A percentile compares a stretch with the other conserved stretches of the same genome.
Conservation (phyloP, 1,139 yeast species). For the Scheffersomyces titani region DNA sequence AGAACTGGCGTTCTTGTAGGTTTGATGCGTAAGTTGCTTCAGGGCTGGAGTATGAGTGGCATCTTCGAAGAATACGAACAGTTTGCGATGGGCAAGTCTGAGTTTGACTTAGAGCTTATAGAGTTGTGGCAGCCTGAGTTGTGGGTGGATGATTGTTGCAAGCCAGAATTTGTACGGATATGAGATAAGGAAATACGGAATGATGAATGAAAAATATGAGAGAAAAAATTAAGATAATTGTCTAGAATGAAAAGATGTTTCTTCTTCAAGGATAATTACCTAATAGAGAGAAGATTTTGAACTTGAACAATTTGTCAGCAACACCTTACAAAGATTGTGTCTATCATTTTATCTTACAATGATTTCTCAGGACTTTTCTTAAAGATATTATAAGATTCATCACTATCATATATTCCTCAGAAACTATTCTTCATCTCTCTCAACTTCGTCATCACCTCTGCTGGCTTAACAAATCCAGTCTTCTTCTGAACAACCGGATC, state of each 20-base stretch:
- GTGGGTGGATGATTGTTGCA: constrained; percentile 28
- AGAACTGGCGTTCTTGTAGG: constrained; percentile 92
- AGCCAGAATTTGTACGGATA: constrained; percentile 41
- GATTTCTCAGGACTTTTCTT: not conserved
- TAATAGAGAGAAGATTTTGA: not conserved
- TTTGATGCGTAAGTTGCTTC: constrained; percentile 76
- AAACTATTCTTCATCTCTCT: constrained; percentile 69
- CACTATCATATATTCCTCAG: constrained; percentile 16
- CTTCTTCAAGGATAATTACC: not conserved
- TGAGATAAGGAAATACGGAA: constrained; percentile 1
- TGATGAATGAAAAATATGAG: not conserved
- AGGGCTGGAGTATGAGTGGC: constrained; percentile 93
- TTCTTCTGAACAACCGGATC: constrained; percentile 58
- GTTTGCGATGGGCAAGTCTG: constrained; percentile 92
- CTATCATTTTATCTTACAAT: too few relatives aligned
- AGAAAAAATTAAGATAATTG: not conserved
- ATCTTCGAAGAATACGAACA: constrained; percentile 91
- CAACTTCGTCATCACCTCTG: constrained; percentile 63
- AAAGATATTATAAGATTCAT: not conserved
- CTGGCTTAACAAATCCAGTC: constrained; percentile 38
- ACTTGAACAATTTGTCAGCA: not conserved
- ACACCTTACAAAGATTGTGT: too few relatives aligned
- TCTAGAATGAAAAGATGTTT: not conserved
- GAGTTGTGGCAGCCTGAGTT: constrained; percentile 52
- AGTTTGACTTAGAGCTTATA: constrained; percentile 76